phyloP scores from a whole-genome alignment of 106 monocot species.

The Iris macrosiphon region DNA sequence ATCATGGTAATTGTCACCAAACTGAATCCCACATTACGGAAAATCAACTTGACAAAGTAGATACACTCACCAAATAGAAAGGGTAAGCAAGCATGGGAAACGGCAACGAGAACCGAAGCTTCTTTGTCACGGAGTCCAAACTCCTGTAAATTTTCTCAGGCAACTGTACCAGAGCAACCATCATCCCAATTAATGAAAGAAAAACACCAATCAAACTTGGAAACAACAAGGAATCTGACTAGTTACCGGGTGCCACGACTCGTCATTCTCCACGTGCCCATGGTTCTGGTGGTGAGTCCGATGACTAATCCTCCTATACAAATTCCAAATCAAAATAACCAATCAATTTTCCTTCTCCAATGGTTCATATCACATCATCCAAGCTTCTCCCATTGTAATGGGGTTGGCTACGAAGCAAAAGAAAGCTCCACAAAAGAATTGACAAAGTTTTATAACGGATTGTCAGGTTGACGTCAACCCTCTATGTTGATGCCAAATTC shows the following conservation, averaged over 20 bases:
- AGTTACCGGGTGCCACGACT: slow-evolving; percentile 88
- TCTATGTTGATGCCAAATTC: no score
- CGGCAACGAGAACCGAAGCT: slow-evolving; percentile 32
- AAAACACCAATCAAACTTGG: background rate
- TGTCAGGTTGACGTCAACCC: no score
- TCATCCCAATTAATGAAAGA: background rate
- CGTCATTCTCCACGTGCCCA: slow-evolving; percentile 88
- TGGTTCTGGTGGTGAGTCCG: slow-evolving; percentile 91
- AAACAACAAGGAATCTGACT: no score
- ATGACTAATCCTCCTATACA: slow-evolving; percentile 89
- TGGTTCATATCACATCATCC: no score
- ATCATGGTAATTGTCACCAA: background rate
- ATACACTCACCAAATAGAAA: slow-evolving; percentile 41
- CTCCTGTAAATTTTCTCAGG: slow-evolving; percentile 28
- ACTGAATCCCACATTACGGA: background rate
- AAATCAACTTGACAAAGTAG: background rate
- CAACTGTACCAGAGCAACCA: slow-evolving; percentile 37
- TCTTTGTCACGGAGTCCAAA: slow-evolving; percentile 22
- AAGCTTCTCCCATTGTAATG: no score
- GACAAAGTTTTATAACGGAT: no score
- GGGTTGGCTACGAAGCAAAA: no score
- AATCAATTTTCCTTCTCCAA: no score
- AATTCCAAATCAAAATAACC: background rate
- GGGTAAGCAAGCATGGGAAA: slow-evolving; percentile 54
- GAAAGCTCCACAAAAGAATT: no score